Percentiles rank a stretch among this genome's conserved stretches.
Conservation (phyloP, 2,329 filamentous ascomycete species). For the Hymenoscyphus infarciens region DNA sequence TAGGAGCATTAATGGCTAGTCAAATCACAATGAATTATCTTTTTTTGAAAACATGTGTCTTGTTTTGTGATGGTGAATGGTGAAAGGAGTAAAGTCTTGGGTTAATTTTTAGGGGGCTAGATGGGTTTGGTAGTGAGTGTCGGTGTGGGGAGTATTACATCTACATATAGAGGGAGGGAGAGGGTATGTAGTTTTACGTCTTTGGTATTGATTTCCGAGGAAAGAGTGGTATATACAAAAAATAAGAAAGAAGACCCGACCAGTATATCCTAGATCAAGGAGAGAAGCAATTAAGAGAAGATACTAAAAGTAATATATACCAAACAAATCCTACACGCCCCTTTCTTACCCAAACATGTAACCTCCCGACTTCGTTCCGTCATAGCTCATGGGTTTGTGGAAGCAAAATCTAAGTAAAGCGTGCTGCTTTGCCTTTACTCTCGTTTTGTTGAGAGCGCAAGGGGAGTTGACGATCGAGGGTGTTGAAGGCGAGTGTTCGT, state of each 20-base stretch:
- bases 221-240: constrained; percentile 8
- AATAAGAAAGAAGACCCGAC: constrained; percentile 4
- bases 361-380: not conserved
- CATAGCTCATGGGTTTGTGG: not conserved
- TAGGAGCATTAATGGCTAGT: no score
- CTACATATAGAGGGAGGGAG: not conserved
- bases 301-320: constrained; percentile 7
- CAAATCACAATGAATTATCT: no score
- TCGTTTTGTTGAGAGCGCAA: constrained; percentile 36
- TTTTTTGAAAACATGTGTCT: no score
- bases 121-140: not conserved
- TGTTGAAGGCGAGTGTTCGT: constrained; percentile 64
- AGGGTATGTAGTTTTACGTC: not conserved
- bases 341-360: not conserved
- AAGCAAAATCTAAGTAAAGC: constrained; percentile 11
- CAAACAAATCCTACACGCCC: constrained; percentile 7
- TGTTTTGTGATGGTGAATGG: not conserved
- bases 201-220: not conserved
- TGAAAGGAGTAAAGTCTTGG: not conserved
- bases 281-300: constrained; percentile 11
- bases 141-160: not conserved
- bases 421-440: constrained; percentile 8
- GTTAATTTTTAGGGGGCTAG: not conserved
- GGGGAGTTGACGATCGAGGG: constrained; percentile 56
- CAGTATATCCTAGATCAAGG: constrained; percentile 5